A percentile compares a stretch with the other conserved stretches of the same genome.
These are phyloP conservation scores for Nicotiana knightiana DNA, from an alignment of 257 asterid genomes.

Conservation along the genomic window DNA sequence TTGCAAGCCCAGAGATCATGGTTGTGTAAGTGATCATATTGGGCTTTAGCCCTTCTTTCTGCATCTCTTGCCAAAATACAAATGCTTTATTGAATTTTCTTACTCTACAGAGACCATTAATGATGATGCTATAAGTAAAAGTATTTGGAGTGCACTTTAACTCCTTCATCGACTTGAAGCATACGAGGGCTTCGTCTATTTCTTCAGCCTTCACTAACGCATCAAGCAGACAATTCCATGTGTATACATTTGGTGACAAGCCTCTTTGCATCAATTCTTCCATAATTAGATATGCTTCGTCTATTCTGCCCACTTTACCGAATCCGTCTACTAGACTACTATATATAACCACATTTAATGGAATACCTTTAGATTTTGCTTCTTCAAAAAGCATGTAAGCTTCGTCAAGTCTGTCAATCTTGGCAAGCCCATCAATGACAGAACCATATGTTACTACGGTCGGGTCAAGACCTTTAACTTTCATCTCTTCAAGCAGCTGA, in stretches of 20 bases:
- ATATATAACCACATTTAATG: constrained; percentile 66
- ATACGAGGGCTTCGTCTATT: constrained; percentile 87
- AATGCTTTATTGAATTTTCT: constrained; percentile 92
- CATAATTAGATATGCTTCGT: constrained; percentile 85
- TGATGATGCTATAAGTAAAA: constrained; percentile 62
- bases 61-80: constrained; percentile 98
- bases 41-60: constrained; percentile 79
- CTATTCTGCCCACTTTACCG: constrained; percentile 93
- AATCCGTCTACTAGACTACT: constrained; percentile 90
- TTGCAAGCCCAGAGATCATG: constrained; percentile 93
- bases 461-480: constrained; percentile 65
- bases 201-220: constrained; percentile 91
- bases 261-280: constrained; percentile 92
- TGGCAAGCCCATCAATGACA: constrained; percentile 93
- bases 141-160: constrained; percentile 63
- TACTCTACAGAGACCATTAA: constrained; percentile 78
- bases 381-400: constrained; percentile 99
- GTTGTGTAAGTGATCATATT: constrained; percentile 65
- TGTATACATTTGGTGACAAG: constrained; percentile 62
- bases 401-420: constrained; percentile 93
- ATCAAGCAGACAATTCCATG: constrained; percentile 97
- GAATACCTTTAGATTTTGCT: constrained; percentile 73
- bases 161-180: constrained; percentile 88
- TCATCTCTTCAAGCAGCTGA: constrained; percentile 95
- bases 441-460: constrained; percentile 90